These are phyloP conservation scores for Daldinia concentrica DNA, from an alignment of 495 filamentous ascomycete genomes.

Conservation along the genomic window DNA sequence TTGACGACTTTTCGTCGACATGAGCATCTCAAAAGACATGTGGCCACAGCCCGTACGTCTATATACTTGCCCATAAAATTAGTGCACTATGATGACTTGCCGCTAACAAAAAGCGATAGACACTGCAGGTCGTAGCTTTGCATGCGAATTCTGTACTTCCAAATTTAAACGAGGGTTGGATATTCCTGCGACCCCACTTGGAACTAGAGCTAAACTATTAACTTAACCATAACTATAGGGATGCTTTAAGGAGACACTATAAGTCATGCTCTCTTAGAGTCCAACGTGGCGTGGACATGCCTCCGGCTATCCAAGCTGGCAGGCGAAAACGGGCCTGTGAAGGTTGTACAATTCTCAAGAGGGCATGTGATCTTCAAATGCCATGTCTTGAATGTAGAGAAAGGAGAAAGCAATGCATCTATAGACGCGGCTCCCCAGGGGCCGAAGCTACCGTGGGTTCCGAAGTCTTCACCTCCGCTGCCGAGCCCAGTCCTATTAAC, in stretches of 20 bases:
- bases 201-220: neutral
- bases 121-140: neutral
- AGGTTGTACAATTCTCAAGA: neutral
- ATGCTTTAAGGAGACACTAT: neutral
- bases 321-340: slow-evolving; percentile 1
- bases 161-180: slow-evolving; percentile 2
- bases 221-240: neutral
- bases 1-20: neutral
- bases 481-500: neutral
- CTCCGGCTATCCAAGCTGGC: neutral
- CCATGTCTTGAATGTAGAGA: neutral
- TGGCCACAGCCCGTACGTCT: neutral
- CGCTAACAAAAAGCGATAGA: neutral
- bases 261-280: neutral
- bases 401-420: neutral
- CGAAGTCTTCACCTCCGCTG: neutral
- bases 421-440: neutral
- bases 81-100: neutral
- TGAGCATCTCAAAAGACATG: neutral
- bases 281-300: neutral
- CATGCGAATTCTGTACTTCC: neutral
- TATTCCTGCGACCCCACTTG: neutral
- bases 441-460: neutral
- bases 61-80: neutral
- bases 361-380: neutral